These are phyloP conservation scores for Ophiosphaerella herpotricha DNA, from an alignment of 2,329 filamentous ascomycete genomes.

Conservation along the genomic window DNA sequence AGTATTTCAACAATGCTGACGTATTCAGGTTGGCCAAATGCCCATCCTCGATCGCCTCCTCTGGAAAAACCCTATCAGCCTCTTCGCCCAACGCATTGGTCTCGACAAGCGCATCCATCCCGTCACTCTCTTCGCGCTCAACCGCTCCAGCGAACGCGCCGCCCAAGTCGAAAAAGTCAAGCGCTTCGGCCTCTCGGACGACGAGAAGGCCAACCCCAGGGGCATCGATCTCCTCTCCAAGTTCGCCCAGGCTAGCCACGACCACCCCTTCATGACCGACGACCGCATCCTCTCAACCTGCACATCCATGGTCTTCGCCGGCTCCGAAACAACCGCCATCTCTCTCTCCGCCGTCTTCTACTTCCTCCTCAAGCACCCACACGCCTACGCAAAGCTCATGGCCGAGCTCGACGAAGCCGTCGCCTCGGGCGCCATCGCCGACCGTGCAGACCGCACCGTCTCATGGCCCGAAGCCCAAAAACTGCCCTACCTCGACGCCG, in stretches of 20 bases:
- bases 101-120: conserved; percentile 71
- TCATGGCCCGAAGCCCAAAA: conserved; percentile 72
- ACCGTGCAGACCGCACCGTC: conserved; percentile 60
- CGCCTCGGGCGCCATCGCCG: conserved; percentile 52
- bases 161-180: conserved; percentile 57
- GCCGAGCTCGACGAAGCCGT: conserved; percentile 67
- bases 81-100: conserved; percentile 69
- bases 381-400: conserved; percentile 60
- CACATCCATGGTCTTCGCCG: conserved; percentile 73
- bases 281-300: conserved; percentile 71
- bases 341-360: conserved; percentile 74
- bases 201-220: conserved; percentile 33
- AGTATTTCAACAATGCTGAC: no score
- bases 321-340: conserved; percentile 80
- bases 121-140: conserved; percentile 72
- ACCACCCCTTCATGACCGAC: conserved; percentile 74
- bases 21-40: conserved; percentile 69
- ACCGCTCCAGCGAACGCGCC: conserved; percentile 68
- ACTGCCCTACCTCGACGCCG: conserved; percentile 76
- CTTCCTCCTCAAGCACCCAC: conserved; percentile 68
- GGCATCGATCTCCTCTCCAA: conserved; percentile 69
- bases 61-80: conserved; percentile 74
- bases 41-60: conserved; percentile 71
- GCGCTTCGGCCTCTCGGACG: conserved; percentile 45
- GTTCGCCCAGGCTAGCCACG: conserved; percentile 70